Base-by-base conservation (phyloP, 352 stramenopile species). In the Phytophthora macrochlamydospora region DNA sequence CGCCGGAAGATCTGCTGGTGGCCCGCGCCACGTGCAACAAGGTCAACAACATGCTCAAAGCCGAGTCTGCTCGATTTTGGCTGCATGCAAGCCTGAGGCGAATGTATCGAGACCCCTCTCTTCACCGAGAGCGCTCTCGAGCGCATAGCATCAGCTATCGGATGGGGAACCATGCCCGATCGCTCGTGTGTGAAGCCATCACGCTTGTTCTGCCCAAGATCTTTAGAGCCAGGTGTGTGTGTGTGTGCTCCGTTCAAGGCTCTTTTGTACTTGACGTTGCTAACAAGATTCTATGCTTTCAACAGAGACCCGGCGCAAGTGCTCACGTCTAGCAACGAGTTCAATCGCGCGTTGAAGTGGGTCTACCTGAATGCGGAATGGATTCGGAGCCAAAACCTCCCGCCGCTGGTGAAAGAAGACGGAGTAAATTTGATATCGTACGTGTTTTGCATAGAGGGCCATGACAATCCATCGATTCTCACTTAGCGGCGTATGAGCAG, bases 281-380 rank as follows among this genome's bases (percentile, higher is more conserved):
- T 24, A 24, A 24, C 18, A 24, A 24, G 18, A 24, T 24, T 24
- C 18, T 24, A n/a, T 54, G 33, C 29, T 63, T 18, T 18, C 30
- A 49, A 58, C 52, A 95, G 87, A 60, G 81, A 94, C 33, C 88
- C 83, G 0, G 69, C 76, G 18, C 81, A 89, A 56, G 73, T 94
- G 2, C 70, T 96, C 7, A 84, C 79, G 2, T 91, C 86, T 48
- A 78, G 78, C 24, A 85, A 78, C 49, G 79, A 78, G 48, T 71
- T 90, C 38, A 96, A 82, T 65, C 87, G 83, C 33, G 84, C 85
- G 9, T 66, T 94, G n/a, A 93, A 94, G 54, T 96, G 88, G 88
- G 88, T 94, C 1, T 94, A 92, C 55, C 46, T 96, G 8, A 96
- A 96, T 46, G 86, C 88, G 2, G 80, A 91, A 30, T 96, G 88